phyloP scores from a whole-genome alignment of 257 asterid species.

The Solanum virginianum region DNA sequence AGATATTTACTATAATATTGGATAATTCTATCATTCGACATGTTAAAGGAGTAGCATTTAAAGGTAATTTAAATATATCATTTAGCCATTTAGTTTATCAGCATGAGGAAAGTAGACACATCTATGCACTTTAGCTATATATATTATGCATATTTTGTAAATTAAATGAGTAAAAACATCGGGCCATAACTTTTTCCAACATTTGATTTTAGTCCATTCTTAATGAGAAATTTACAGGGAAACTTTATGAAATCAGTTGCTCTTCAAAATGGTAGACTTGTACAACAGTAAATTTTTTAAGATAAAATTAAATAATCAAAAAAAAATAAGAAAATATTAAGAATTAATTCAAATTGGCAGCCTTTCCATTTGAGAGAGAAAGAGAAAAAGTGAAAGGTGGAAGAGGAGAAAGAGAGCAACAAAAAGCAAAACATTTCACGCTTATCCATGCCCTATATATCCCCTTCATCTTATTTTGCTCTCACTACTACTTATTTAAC shows the following conservation, averaged over 20 bases:
- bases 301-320: not conserved
- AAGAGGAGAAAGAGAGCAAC: not conserved
- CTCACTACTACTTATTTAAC: no score
- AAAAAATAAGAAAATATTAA: no score
- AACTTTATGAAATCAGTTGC: not conserved
- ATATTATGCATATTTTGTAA: no score
- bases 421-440: not conserved
- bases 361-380: not conserved
- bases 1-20: no score
- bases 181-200: not conserved
- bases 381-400: not conserved
- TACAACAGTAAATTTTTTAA: not conserved
- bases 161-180: no score
- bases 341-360: not conserved
- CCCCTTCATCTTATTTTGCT: no score
- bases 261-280: not conserved
- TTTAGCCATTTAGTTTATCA: no score
- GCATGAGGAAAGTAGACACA: no score
- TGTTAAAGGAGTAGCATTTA: no score
- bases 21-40: no score
- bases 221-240: not conserved
- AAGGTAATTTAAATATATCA: no score
- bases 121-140: no score
- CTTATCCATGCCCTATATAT: not conserved
- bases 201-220: not conserved